Evolutionary conservation across 2,329 filamentous ascomycete genomes (phyloP), one percentile per base, ranked within the genome.

Genomic region (Tolypocladium cylindrosporum): DNA sequence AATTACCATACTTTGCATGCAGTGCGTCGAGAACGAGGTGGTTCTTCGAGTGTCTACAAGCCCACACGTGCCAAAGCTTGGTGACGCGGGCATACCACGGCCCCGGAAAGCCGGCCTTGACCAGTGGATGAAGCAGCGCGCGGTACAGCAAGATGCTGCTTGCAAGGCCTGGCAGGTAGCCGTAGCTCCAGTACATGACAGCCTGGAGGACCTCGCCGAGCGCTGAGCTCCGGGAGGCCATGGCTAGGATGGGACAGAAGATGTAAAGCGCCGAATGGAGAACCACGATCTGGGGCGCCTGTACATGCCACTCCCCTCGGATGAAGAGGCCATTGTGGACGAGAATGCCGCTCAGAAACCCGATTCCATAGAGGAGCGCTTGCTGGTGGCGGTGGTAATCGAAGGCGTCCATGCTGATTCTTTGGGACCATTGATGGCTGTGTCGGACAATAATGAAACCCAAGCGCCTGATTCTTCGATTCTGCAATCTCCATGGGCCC

Each of bases 91-190:
- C 71, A 11, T 63, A 62, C 52, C 68, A 68, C 1, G 75, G 75
- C 0, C 75, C 74, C 1, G 67, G 68, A 43, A 76, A 74, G 61
- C 62, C 61, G 41, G 60, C 58, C 14, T 67, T 56, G n/a, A 63
- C 66, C 13, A 75, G 64, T 4, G 70, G 71, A 56, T 76, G 75
- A 59, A 75, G 75, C 57, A 73, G 69, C 2, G 67, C 57, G 19
- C 75, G 68, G 62, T 77, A 74, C n/a, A 72, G 57, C 9, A 67
- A 31, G 21, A 76, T 73, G 59, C 48, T 51, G 16, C 27, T n/a
- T n/a, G 31, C 48, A 51, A 51, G 27, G 5, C 48, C 73, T 76
- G 10, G 48, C 39, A 8, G 64, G 37, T 7, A 66, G 60, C 1
- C 19, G 31, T 51, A 51, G 27, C 48, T 51, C 48, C 27, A 51